These are phyloP conservation scores for Candida sakaeoensis DNA, from an alignment of 805 yeast species.

Conservation along the genomic window DNA sequence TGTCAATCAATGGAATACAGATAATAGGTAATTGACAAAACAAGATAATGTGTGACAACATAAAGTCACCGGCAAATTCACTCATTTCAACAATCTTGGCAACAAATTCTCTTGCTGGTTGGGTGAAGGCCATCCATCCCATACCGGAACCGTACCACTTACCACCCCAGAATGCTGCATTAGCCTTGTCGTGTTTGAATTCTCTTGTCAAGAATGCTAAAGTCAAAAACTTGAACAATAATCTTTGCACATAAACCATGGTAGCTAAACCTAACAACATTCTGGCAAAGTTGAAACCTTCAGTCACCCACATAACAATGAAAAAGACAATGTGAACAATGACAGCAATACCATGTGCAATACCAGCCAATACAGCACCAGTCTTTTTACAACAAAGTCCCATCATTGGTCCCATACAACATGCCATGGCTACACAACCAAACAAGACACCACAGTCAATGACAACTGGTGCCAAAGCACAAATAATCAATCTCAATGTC, in stretches of 20 bases:
- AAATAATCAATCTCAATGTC: slow-evolving; percentile 64
- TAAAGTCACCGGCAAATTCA: slow-evolving; percentile 94
- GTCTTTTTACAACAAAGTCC: slow-evolving; percentile 96
- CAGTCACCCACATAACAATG: slow-evolving; percentile 95
- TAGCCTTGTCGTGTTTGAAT: slow-evolving; percentile 90
- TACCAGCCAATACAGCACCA: slow-evolving; percentile 90
- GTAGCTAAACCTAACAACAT: slow-evolving; percentile 84
- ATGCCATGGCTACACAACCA: slow-evolving; percentile 76
- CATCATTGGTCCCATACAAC: slow-evolving; percentile 96
- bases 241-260: slow-evolving; percentile 82
- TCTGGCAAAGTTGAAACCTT: slow-evolving; percentile 85
- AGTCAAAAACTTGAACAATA: slow-evolving; percentile 80
- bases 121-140: slow-evolving; percentile 92
- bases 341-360: slow-evolving; percentile 95
- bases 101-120: slow-evolving; percentile 91
- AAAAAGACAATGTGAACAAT: slow-evolving; percentile 82
- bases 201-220: slow-evolving; percentile 83
- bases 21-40: slow-evolving; percentile 87
- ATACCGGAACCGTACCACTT: slow-evolving; percentile 95
- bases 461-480: slow-evolving; percentile 87
- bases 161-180: slow-evolving; percentile 99
- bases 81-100: slow-evolving; percentile 94
- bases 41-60: slow-evolving; percentile 84
- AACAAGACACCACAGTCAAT: slow-evolving; percentile 82
- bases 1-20: slow-evolving; percentile 82